Evolutionary conservation across 306 rosid genomes (phyloP).

Genomic region (Lithocarpus polystachyus): DNA sequence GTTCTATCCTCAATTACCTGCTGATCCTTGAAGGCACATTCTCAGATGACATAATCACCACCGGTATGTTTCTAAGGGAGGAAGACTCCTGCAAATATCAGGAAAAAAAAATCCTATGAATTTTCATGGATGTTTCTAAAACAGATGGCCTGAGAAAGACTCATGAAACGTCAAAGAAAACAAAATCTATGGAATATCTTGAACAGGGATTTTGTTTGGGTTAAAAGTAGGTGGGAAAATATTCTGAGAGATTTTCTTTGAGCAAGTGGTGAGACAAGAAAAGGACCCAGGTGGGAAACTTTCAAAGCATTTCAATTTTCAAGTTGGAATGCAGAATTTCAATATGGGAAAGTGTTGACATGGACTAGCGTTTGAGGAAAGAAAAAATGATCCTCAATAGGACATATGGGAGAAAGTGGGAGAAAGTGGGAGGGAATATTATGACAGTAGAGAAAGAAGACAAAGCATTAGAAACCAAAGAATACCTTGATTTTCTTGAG

Average conservation of each 20-base stretch:
- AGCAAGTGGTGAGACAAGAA: conserved; percentile 14
- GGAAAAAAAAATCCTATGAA: conserved; percentile 31
- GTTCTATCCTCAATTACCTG: conserved; percentile 40
- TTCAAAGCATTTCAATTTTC: conserved; percentile 11
- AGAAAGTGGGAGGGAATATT: conserved; percentile 22
- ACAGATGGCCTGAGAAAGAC: conserved; percentile 20
- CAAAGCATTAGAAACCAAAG: conserved; percentile 27
- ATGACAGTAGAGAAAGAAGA: conserved; percentile 27
- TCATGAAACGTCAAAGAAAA: conserved; percentile 3
- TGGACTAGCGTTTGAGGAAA: neutral
- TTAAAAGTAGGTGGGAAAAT: conserved; percentile 28
- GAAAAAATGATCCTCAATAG: conserved; percentile 19
- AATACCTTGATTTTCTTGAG: conserved; percentile 88
- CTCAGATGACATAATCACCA: conserved; percentile 95
- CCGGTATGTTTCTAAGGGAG: conserved; percentile 84
- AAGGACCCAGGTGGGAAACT: conserved; percentile 28
- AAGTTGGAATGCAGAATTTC: conserved; percentile 20
- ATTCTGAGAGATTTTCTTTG: conserved; percentile 27
- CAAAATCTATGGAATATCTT: conserved; percentile 21
- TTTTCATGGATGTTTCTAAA: conserved; percentile 16
- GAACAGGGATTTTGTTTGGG: conserved; percentile 32
- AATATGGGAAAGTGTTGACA: conserved; percentile 15
- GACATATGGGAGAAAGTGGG: conserved; percentile 11
- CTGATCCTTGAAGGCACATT: conserved; percentile 89
- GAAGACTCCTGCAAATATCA: conserved; percentile 76